phyloP scores from a whole-genome alignment of 352 stramenopile species.

The Phytophthora rubi region DNA sequence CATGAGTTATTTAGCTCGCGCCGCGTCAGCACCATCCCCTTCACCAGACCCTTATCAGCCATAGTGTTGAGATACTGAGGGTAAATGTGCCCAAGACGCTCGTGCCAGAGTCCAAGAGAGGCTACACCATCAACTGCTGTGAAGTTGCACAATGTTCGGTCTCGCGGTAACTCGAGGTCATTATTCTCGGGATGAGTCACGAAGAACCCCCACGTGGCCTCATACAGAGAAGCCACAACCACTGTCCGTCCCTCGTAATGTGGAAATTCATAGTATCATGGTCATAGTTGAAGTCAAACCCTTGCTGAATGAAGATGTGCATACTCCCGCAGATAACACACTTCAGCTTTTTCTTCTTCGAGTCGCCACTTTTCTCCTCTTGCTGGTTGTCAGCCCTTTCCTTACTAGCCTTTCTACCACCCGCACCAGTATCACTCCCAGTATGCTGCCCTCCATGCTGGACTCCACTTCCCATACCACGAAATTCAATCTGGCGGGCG shows the following conservation, averaged over 20 bases:
- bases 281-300: conserved; percentile 1
- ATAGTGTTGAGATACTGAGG: conserved; percentile 13
- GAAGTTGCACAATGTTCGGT: background rate
- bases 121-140: background rate
- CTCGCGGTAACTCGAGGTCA: background rate
- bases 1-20: background rate
- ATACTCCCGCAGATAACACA: too few relatives aligned
- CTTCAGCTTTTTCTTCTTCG: background rate
- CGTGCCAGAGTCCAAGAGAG: conserved; percentile 8
- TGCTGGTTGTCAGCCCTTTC: background rate
- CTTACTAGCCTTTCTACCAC: background rate
- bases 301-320: background rate
- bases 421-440: background rate
- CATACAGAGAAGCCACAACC: conserved; percentile 1
- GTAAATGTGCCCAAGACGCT: conserved; percentile 2
- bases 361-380: background rate
- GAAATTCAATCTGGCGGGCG: background rate
- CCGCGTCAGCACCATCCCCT: background rate
- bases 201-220: conserved; percentile 9
- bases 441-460: background rate
- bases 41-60: conserved; percentile 4
- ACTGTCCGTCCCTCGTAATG: background rate
- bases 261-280: background rate
- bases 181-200: background rate
- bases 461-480: background rate